Conservation (phyloP, 2,329 filamentous ascomycete species). For the Pseudocercospora vitis region DNA sequence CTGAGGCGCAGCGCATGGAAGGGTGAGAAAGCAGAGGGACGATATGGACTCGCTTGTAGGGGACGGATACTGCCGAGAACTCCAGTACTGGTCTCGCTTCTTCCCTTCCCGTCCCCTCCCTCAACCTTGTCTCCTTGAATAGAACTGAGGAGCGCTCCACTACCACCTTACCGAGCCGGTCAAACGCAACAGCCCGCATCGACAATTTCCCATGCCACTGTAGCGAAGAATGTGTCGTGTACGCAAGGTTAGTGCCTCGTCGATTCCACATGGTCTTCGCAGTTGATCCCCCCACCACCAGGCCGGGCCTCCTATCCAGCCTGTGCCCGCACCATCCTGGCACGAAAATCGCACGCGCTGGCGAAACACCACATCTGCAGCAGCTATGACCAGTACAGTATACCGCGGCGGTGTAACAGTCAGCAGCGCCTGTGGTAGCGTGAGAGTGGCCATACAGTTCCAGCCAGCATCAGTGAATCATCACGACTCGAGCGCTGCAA, state of each 20-base stretch:
- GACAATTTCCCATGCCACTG: slow-evolving; percentile 2
- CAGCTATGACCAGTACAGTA: not conserved
- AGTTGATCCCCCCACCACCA: not conserved
- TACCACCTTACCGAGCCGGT: not conserved
- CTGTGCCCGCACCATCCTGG: not conserved
- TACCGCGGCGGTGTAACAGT: not conserved
- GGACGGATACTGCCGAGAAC: not conserved
- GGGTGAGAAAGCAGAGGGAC: not conserved
- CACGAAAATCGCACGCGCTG: slow-evolving; percentile 4
- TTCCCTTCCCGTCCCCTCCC: not conserved
- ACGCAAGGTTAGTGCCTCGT: not conserved
- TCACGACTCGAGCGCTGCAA: not conserved
- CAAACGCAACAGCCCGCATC: not conserved
- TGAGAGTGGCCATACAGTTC: too few relatives aligned
- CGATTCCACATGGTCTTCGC: not conserved
- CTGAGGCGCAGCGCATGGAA: not conserved
- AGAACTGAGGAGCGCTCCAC: too few relatives aligned
- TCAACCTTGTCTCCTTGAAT: slow-evolving; percentile 4
- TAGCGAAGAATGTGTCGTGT: slow-evolving; percentile 2
- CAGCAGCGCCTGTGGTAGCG: not conserved
- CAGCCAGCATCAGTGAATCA: not conserved
- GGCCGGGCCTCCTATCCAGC: not conserved
- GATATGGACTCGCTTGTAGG: not conserved
- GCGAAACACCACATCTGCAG: not conserved
- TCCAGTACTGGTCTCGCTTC: not conserved